These are phyloP conservation scores for Collybia sordida DNA, from an alignment of 768 basidiomycete genomes.

Conservation along the genomic window DNA sequence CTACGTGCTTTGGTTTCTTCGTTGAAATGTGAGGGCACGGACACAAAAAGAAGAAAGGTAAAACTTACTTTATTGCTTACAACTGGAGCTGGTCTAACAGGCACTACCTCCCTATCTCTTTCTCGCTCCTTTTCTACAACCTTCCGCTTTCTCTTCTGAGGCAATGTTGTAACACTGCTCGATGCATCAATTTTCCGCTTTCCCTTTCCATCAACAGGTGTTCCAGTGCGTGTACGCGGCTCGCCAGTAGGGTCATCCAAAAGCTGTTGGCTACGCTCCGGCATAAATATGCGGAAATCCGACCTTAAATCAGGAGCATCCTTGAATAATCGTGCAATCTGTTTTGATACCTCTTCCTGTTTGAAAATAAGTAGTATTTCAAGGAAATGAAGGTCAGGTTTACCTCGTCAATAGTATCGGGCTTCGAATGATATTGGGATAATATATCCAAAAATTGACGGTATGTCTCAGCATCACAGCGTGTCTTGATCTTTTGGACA, in stretches of 20 bases:
- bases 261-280: conserved; percentile 51
- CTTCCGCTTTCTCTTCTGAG: conserved; percentile 73
- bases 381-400: conserved; percentile 12
- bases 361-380: conserved; percentile 13
- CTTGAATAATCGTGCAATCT: conserved; percentile 70
- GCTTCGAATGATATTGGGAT: conserved; percentile 57
- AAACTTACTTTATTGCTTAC: conserved; percentile 38
- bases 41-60: conserved; percentile 10
- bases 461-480: conserved; percentile 89
- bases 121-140: conserved; percentile 48
- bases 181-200: conserved; percentile 45
- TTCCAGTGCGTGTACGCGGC: conserved; percentile 33
- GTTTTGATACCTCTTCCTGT: conserved; percentile 66
- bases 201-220: conserved; percentile 36
- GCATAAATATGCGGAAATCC: conserved; percentile 77
- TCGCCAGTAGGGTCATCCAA: conserved; percentile 40
- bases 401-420: conserved; percentile 64
- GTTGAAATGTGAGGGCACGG: conserved; percentile 9
- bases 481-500: conserved; percentile 94
- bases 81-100: conserved; percentile 27
- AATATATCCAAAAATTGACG: conserved; percentile 77
- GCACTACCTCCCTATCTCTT: conserved; percentile 36
- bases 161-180: conserved; percentile 36
- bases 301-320: conserved; percentile 73
- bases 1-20: conserved; percentile 39